A percentile compares a stretch with the other conserved stretches of the same genome.
phyloP scores from a whole-genome alignment of 768 basidiomycete genomes.

The Mycena albidolilacea region DNA sequence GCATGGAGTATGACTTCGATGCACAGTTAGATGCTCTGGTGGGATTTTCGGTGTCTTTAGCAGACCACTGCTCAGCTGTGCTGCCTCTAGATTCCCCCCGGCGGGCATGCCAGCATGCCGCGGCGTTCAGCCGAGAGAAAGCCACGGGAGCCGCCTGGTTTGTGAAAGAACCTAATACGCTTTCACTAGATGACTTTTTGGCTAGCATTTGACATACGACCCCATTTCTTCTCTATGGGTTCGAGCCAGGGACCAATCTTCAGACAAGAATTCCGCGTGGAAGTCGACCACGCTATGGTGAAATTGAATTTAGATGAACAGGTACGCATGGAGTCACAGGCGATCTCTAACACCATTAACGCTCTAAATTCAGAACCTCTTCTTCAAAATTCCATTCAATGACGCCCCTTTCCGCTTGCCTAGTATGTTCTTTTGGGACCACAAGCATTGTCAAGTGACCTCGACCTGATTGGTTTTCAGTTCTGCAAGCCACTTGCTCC shows the following conservation, averaged over 20 bases:
- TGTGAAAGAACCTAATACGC: not conserved
- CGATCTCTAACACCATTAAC: not conserved
- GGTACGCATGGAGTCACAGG: not conserved
- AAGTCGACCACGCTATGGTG: constrained; percentile 26
- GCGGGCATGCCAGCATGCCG: too few relatives aligned
- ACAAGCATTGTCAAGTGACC: not conserved
- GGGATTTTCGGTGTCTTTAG: too few relatives aligned
- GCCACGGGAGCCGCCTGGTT: constrained; percentile 21
- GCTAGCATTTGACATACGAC: constrained; percentile 30
- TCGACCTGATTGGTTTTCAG: not conserved
- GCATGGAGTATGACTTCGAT: too few relatives aligned
- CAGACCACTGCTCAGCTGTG: too few relatives aligned
- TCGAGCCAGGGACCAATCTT: constrained; percentile 32
- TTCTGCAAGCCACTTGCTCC: constrained; percentile 22
- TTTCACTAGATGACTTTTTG: not conserved
- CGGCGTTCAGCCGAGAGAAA: not conserved
- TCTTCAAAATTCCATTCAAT: constrained; percentile 32
- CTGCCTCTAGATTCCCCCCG: too few relatives aligned
- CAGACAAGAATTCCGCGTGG: constrained; percentile 22
- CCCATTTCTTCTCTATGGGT: constrained; percentile 34
- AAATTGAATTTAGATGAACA: constrained; percentile 25
- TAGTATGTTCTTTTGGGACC: constrained; percentile 5
- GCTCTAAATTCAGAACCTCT: constrained; percentile 7
- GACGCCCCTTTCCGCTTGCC: constrained; percentile 22
- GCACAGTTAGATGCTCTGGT: too few relatives aligned